Evolutionary conservation across 805 yeast genomes (phyloP), one percentile per base, ranked within the genome.

Genomic region (Saccharomycopsis sp.): DNA sequence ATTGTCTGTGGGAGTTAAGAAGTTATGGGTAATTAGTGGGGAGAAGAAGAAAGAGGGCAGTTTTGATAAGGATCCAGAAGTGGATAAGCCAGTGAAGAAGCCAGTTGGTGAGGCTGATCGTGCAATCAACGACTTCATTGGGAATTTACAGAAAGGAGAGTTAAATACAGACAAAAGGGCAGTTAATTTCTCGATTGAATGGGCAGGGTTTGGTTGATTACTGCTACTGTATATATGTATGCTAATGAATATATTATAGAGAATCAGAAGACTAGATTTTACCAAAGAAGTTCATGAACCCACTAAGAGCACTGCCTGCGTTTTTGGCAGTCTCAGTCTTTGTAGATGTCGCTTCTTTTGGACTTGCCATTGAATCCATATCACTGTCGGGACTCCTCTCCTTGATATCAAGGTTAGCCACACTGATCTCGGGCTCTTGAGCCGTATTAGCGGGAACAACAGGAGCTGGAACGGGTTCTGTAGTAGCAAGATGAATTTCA

Each of bases 171-270:
- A 54, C 8, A 29, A 52, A 14, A 65, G 65, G 53, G 72, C 73
- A 15, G 73, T 72, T 53, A 79, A 80, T 17, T 93, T 82, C 67
- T 86, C 96, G 3, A 75, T 93, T 1, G 97, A 93, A 72, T 93
- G 99, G 99, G 91, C 98, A 0, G 97, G 97, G 0, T 93, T 93
- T 73, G 97, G 97, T 58, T 90, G 70, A 60, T 29, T 34, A 34
- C 8, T 35, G 14, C 8, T n/a, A n/a, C n/a, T n/a, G n/a, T n/a
- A n/a, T n/a, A n/a, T n/a, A n/a, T n/a, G n/a, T n/a, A 29, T 29
- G 38, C 5, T 29, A 7, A 29, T 29, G 38, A 29, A 29, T 12
- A 7, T 12, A 29, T 29, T 29, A 29, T 12, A 29, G 38, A 29
- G 38, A 29, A 29, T 29, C 9, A 7, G 38, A 29, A 7, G 12